These are phyloP conservation scores for Sisymbrium altissimum DNA, from an alignment of 345 rosid species.

Conservation along the genomic window DNA sequence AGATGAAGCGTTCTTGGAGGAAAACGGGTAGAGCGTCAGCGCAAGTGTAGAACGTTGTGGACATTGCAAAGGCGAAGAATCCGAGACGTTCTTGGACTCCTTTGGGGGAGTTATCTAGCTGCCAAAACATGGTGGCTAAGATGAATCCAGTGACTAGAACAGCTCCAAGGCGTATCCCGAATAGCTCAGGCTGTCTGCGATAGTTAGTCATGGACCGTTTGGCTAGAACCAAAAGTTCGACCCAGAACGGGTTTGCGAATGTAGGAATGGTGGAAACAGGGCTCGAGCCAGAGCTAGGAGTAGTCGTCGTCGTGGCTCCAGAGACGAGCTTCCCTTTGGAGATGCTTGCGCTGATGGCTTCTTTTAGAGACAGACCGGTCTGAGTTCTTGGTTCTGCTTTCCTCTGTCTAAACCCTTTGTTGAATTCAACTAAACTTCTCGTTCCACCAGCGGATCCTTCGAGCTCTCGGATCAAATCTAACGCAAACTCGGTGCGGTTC, in stretches of 20 bases:
- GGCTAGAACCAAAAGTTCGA: constrained; percentile 25
- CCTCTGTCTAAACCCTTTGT: constrained; percentile 27
- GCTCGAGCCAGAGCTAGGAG: background rate
- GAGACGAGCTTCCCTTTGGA: constrained; percentile 36
- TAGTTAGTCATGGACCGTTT: constrained; percentile 41
- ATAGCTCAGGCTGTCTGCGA: constrained; percentile 34
- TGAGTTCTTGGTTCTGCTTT: constrained; percentile 34
- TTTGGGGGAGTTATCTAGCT: constrained; percentile 40
- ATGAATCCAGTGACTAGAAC: constrained; percentile 46
- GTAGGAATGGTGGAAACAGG: constrained; percentile 29
- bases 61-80: constrained; percentile 46
- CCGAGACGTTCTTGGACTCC: constrained; percentile 45
- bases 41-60: constrained; percentile 47
- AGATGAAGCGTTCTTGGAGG: constrained; percentile 52
- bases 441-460: constrained; percentile 87
- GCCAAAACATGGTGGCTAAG: constrained; percentile 36
- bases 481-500: constrained; percentile 79
- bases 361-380: constrained; percentile 21
- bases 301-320: constrained; percentile 14
- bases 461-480: constrained; percentile 75
- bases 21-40: constrained; percentile 47
- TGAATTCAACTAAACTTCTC: constrained; percentile 73
- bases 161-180: constrained; percentile 33
- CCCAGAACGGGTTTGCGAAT: constrained; percentile 35
- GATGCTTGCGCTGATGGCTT: constrained; percentile 33